These are phyloP conservation scores for Melocanna baccifera DNA, from an alignment of 176 grass and related monocot genomes.

Conservation along the genomic window DNA sequence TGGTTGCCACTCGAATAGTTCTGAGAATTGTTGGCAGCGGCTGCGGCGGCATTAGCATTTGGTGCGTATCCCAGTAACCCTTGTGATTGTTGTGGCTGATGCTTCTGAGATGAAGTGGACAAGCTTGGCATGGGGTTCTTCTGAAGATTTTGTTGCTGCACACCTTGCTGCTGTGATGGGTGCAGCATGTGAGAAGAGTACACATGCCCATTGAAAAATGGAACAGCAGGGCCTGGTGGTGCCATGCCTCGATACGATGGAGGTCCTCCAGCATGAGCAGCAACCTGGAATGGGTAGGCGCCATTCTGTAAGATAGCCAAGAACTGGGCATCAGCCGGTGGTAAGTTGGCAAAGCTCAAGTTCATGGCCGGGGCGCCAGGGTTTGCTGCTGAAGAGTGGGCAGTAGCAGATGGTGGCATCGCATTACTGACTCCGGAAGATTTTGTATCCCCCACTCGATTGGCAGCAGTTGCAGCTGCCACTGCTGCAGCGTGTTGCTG, in stretches of 20 bases:
- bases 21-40: slow-evolving; percentile 39
- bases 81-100: slow-evolving; percentile 63
- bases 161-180: slow-evolving; percentile 66
- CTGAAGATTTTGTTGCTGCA: slow-evolving; percentile 59
- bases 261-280: slow-evolving; percentile 61
- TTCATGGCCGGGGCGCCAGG: slow-evolving; percentile 62
- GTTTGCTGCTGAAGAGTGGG: slow-evolving; percentile 33
- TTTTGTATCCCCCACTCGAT: slow-evolving; percentile 54
- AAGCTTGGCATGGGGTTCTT: slow-evolving; percentile 50
- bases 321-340: slow-evolving; percentile 67
- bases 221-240: slow-evolving; percentile 62
- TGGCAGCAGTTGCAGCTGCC: slow-evolving; percentile 50
- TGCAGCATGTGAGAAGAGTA: slow-evolving; percentile 84
- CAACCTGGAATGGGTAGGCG: slow-evolving; percentile 66
- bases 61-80: slow-evolving; percentile 47
- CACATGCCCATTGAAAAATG: slow-evolving; percentile 80
- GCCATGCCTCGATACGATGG: slow-evolving; percentile 65
- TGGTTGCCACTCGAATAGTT: slow-evolving; percentile 44
- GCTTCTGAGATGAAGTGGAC: slow-evolving; percentile 67
- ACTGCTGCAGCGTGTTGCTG: slow-evolving; percentile 66
- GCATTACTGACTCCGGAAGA: slow-evolving; percentile 38
- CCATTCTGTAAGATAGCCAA: slow-evolving; percentile 80
- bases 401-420: slow-evolving; percentile 35
- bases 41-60: slow-evolving; percentile 16
- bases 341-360: slow-evolving; percentile 76